These are phyloP conservation scores for Dittrichia graveolens DNA, from an alignment of 129 eudicot genomes.

Conservation along the genomic window DNA sequence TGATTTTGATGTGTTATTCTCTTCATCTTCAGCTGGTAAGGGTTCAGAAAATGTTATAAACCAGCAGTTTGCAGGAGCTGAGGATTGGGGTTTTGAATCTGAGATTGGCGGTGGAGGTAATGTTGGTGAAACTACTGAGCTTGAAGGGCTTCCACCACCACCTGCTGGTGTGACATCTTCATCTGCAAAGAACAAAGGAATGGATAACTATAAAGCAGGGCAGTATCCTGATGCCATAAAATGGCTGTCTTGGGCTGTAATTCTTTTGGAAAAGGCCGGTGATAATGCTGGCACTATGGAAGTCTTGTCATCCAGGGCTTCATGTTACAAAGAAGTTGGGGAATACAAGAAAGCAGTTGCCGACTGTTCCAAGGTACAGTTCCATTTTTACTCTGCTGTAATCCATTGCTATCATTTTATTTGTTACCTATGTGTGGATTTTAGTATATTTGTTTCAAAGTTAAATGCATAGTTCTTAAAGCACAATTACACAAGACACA, in stretches of 20 bases:
- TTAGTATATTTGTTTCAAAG: not conserved
- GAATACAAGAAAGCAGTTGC: constrained; percentile 99
- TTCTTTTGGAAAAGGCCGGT: constrained; percentile 74
- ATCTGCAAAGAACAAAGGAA: constrained; percentile 80
- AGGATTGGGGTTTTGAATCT: constrained; percentile 69
- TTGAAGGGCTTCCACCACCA: constrained; percentile 98
- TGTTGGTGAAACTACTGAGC: constrained; percentile 74
- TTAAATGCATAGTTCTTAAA: not conserved
- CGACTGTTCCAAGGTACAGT: constrained; percentile 89
- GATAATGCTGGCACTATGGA: constrained; percentile 61
- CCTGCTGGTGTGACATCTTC: constrained; percentile 81
- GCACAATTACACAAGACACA: too few species aligned
- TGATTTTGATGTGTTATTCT: constrained; percentile 65
- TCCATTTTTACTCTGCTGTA: not conserved
- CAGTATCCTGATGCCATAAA: constrained; percentile 97
- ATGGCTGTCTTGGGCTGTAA: constrained; percentile 95
- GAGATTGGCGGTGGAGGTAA: constrained; percentile 73
- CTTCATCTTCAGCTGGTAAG: constrained; percentile 46
- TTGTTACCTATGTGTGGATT: not conserved
- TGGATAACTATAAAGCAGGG: constrained; percentile 92
- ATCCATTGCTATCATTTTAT: not conserved
- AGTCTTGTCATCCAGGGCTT: constrained; percentile 75
- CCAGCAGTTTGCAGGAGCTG: constrained; percentile 70
- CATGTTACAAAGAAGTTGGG: constrained; percentile 97
- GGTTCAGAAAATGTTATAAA: constrained; percentile 35